These are phyloP conservation scores for Glarea lozoyensis DNA, from an alignment of 495 filamentous ascomycete genomes.

Conservation along the genomic window DNA sequence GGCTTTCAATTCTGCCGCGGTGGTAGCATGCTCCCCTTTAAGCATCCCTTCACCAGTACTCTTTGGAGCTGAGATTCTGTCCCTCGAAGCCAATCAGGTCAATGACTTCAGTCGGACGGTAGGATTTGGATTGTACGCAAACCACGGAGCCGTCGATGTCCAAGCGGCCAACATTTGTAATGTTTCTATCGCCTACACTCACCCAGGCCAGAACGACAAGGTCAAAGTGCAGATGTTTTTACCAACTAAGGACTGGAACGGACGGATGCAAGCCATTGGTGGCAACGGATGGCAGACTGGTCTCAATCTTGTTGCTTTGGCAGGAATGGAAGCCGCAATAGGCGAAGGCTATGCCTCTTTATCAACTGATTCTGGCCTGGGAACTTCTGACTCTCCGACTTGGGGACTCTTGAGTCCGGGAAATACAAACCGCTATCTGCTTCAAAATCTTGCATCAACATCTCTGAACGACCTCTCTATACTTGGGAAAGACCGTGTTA, in stretches of 20 bases:
- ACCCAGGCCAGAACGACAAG: conserved; percentile 29
- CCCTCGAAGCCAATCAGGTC: neutral
- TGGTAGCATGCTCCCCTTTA: neutral
- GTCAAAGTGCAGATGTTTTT: conserved; percentile 29
- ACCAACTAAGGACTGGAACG: conserved; percentile 32
- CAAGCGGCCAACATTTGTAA: conserved; percentile 34
- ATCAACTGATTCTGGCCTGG: conserved; percentile 32
- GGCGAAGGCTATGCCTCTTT: conserved; percentile 28
- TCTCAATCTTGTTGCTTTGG: conserved; percentile 3
- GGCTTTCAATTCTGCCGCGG: neutral
- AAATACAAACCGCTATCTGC: conserved; percentile 30
- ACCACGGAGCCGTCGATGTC: neutral
- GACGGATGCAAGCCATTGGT: conserved; percentile 30
- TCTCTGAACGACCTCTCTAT: conserved; percentile 22
- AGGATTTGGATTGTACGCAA: neutral
- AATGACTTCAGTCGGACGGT: neutral
- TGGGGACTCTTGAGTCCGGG: conserved; percentile 34
- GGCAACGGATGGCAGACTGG: conserved; percentile 33
- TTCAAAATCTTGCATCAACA: conserved; percentile 30
- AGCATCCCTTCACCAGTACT: neutral
- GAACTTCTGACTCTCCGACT: conserved; percentile 1
- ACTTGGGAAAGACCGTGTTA: conserved; percentile 24
- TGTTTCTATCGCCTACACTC: conserved; percentile 34
- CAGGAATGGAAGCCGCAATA: conserved; percentile 13
- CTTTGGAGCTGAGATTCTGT: neutral